Conservation (phyloP, 1,139 yeast species). For the Saccharomycopsis phalli region DNA sequence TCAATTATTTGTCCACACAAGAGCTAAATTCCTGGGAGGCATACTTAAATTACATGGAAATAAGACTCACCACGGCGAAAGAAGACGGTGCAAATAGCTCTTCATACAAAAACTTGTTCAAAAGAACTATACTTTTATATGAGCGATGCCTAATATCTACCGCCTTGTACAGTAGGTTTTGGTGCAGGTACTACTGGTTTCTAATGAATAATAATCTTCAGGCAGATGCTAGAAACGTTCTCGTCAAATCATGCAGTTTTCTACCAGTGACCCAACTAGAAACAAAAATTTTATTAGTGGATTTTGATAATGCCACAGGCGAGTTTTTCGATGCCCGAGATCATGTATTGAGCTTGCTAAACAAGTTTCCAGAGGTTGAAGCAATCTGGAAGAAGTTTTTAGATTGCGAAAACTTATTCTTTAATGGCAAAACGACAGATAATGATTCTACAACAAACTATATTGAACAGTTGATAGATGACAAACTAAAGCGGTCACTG, state of each 20-base stretch:
- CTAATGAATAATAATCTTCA: slow-evolving; percentile 29
- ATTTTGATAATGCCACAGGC: slow-evolving; percentile 30
- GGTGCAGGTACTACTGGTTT: slow-evolving; percentile 54
- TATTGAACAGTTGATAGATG: no score
- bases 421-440: slow-evolving; percentile 22
- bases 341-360: slow-evolving; percentile 27
- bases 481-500: not conserved
- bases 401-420: slow-evolving; percentile 29
- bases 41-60: slow-evolving; percentile 51
- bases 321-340: slow-evolving; percentile 34
- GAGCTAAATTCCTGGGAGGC: slow-evolving; percentile 51
- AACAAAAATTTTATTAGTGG: slow-evolving; percentile 31
- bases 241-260: slow-evolving; percentile 29
- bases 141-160: slow-evolving; percentile 50
- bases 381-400: slow-evolving; percentile 31
- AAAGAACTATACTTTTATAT: slow-evolving; percentile 37
- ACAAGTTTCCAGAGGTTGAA: slow-evolving; percentile 26
- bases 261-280: slow-evolving; percentile 24
- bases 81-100: slow-evolving; percentile 2
- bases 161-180: slow-evolving; percentile 45
- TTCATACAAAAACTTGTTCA: slow-evolving; percentile 25
- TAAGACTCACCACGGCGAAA: slow-evolving; percentile 22
- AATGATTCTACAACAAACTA: no score
- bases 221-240: slow-evolving; percentile 31
- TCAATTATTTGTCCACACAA: slow-evolving; percentile 33